phyloP scores from a whole-genome alignment of 345 rosid species.

The Rhizophora mangle region DNA sequence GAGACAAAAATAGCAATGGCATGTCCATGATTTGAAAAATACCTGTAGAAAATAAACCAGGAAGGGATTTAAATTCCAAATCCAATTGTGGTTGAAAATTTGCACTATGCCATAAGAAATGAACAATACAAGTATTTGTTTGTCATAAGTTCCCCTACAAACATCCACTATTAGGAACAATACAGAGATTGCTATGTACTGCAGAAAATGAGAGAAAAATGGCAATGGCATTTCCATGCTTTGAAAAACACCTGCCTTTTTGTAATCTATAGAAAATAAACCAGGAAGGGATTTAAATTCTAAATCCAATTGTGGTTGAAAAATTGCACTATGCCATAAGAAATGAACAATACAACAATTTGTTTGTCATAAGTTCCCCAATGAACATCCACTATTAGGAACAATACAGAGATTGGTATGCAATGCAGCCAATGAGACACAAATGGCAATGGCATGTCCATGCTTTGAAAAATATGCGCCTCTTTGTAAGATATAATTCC shows the following conservation, averaged over 20 bases:
- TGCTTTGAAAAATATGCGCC: neutral
- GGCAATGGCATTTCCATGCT: neutral
- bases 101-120: neutral
- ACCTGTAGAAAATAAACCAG: neutral
- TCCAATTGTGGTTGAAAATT: neutral
- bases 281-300: neutral
- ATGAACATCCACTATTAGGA: too few species aligned
- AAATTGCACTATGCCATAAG: neutral
- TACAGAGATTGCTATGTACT: neutral
- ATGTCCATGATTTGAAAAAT: too few species aligned
- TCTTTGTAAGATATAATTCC: neutral
- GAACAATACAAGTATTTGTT: too few species aligned
- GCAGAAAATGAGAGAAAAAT: neutral
- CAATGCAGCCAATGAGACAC: neutral
- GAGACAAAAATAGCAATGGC: neutral
- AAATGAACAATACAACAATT: too few species aligned
- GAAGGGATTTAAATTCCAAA: neutral
- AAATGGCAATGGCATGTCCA: neutral
- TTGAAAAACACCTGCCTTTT: neutral
- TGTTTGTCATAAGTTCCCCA: too few species aligned
- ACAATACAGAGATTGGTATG: neutral
- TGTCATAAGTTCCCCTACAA: too few species aligned
- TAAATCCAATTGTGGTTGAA: neutral
- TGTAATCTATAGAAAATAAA: neutral
- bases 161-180: too few species aligned